Evolutionary conservation across 805 yeast species (phyloP).

Genomic region (Barnettozyma botsteinii): DNA sequence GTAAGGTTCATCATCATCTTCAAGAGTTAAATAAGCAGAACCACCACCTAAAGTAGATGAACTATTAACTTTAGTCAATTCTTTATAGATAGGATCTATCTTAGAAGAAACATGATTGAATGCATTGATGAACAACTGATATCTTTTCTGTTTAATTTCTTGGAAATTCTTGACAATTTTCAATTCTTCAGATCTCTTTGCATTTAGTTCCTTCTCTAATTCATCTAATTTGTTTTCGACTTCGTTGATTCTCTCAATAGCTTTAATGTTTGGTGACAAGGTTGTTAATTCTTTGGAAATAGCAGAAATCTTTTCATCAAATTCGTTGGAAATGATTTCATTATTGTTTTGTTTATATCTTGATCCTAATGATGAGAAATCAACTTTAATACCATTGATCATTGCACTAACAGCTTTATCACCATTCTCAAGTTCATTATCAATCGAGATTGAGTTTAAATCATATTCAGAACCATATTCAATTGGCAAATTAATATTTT

Average conservation of each 20-base stretch:
- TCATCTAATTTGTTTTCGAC: slow-evolving; percentile 55
- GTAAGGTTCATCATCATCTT: slow-evolving; percentile 88
- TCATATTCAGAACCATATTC: slow-evolving; percentile 4
- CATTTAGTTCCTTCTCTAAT: slow-evolving; percentile 58
- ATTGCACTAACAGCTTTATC: slow-evolving; percentile 30
- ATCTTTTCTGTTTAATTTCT: slow-evolving; percentile 53
- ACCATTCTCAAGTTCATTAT: slow-evolving; percentile 43
- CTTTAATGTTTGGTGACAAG: slow-evolving; percentile 77
- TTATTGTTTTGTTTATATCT: slow-evolving; percentile 35
- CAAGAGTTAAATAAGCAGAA: slow-evolving; percentile 82
- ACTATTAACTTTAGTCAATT: slow-evolving; percentile 56
- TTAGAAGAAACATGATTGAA: slow-evolving; percentile 68
- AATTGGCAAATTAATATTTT: slow-evolving; percentile 60
- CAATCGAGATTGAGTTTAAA: slow-evolving; percentile 5
- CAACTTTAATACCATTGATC: slow-evolving; percentile 46
- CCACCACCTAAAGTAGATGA: slow-evolving; percentile 77
- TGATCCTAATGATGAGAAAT: slow-evolving; percentile 43
- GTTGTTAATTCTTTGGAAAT: slow-evolving; percentile 28
- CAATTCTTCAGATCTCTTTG: slow-evolving; percentile 56
- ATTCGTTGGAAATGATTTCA: slow-evolving; percentile 27
- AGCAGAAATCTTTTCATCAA: slow-evolving; percentile 34
- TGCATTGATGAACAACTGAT: slow-evolving; percentile 59
- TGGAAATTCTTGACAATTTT: slow-evolving; percentile 50
- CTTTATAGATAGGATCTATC: slow-evolving; percentile 78
- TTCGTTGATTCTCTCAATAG: slow-evolving; percentile 67